Conservation (phyloP, 176 grass and related monocot genomes). For the Eleusine coracana region DNA sequence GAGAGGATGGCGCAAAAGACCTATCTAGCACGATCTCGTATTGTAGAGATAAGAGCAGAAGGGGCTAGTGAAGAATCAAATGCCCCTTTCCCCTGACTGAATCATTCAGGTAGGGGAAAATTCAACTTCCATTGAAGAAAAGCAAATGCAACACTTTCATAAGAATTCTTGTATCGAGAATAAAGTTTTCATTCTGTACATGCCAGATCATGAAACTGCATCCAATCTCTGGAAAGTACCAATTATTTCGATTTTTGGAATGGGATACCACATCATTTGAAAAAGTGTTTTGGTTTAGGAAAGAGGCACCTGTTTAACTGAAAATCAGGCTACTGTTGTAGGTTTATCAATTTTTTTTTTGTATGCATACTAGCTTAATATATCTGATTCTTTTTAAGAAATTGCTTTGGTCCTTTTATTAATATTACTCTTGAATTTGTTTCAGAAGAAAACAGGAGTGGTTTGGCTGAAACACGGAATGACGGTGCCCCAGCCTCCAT, state of each 20-base stretch:
- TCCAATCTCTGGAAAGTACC: too few relatives aligned
- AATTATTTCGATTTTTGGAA: too few relatives aligned
- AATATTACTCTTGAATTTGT: slow-evolving; percentile 11
- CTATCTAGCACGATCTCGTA: neutral
- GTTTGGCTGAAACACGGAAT: slow-evolving; percentile 41
- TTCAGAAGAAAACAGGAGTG: slow-evolving; percentile 67
- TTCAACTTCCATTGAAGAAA: too few relatives aligned
- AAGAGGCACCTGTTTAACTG: neutral
- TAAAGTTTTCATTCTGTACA: too few relatives aligned
- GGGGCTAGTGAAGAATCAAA: neutral
- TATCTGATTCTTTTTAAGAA: neutral
- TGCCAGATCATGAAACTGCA: too few relatives aligned
- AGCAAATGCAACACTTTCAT: too few relatives aligned
- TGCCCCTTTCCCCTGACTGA: neutral
- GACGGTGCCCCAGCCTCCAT: slow-evolving; percentile 35
- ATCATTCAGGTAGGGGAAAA: neutral
- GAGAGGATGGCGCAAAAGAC: neutral
- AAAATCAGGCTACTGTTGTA: neutral
- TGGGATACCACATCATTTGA: neutral
- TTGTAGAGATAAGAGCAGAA: neutral
- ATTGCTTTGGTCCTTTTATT: slow-evolving; percentile 9
- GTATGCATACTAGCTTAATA: slow-evolving; percentile 12
- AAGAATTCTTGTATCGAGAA: too few relatives aligned
- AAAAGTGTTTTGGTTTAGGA: neutral
- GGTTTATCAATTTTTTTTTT: neutral